A percentile compares a stretch with the other conserved stretches of the same genome.
Conservation (phyloP, 108 stramenopile species). For the Stephanodiscus minutulus region DNA sequence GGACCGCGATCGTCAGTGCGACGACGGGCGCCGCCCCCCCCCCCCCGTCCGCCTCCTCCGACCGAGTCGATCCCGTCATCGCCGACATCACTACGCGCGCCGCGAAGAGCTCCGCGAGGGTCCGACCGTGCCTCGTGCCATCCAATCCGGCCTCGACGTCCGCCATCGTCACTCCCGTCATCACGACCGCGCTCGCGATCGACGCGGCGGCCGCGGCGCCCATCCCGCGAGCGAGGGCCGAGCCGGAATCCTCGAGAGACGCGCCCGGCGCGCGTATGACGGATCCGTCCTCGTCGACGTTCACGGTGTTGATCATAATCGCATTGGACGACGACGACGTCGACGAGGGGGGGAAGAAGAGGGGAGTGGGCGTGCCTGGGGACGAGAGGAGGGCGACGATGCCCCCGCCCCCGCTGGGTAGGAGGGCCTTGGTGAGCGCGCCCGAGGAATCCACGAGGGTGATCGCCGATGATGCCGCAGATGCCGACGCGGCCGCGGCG, state of each 20-base stretch:
- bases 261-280: conserved; percentile 59
- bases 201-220: conserved; percentile 62
- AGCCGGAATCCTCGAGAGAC: conserved; percentile 44
- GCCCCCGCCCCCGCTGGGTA: conserved; percentile 29
- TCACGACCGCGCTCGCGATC: conserved; percentile 58
- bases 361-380: conserved; percentile 54
- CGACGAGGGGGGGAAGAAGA: conserved; percentile 23
- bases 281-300: conserved; percentile 18
- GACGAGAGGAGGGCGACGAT: conserved; percentile 68
- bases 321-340: neutral
- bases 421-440: conserved; percentile 52
- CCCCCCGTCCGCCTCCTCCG: conserved; percentile 14
- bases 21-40: neutral
- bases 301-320: neutral
- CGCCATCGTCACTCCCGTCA: conserved; percentile 75
- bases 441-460: conserved; percentile 65
- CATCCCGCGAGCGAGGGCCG: conserved; percentile 42
- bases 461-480: too few relatives aligned
- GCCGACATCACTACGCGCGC: conserved; percentile 22
- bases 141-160: conserved; percentile 74
- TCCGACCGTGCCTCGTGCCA: conserved; percentile 73
- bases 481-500: neutral
- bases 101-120: conserved; percentile 74
- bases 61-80: too few relatives aligned
- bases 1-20: conserved; percentile 61